Base-by-base conservation (phyloP, 495 filamentous ascomycete species). In the Aspergillus coremiiformis region DNA sequence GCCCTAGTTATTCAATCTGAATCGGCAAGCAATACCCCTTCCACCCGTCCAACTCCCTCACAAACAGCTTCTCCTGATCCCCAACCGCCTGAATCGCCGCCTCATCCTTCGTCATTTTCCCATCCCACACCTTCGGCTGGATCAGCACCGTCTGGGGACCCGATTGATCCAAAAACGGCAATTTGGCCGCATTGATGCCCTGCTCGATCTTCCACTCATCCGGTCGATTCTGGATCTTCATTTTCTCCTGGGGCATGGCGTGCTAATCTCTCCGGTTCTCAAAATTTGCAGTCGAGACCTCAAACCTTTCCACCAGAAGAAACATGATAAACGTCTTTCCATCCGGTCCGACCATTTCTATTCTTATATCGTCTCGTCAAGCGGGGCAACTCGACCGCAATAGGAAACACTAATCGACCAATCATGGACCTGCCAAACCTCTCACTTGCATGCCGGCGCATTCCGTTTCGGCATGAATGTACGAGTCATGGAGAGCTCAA, bases 191-290 rank as follows among this genome's bases (percentile, higher is more conserved):
- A 35, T 35, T 62, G 30, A 80, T 50, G 9, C 76, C 78, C 57
- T 80, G 76, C 42, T 80, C 78, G 30, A 78, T 63, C 49, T 66
- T 74, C 78, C 78, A 80, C 53, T 80, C 73, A 63, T 78, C 74
- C 9, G 65, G 67, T 10, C 32, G 32, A 15, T 35, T 35, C 0
- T 35, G 49, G 23, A 53, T 63, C 46, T 62, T 58, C 17, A 49
- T 44, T 3, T 20, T 41, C 15, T 3, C 11, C 17, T 19, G n/a
- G n/a, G n/a, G n/a, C n/a, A n/a, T n/a, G n/a, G n/a, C n/a, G n/a
- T n/a, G n/a, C n/a, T n/a, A n/a, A n/a, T n/a, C n/a, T n/a, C n/a
- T n/a, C n/a, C n/a, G n/a, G n/a, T n/a, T n/a, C n/a, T n/a, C n/a
- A n/a, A n/a, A n/a, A n/a, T n/a, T n/a, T n/a, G n/a, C n/a, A n/a